phyloP scores from a whole-genome alignment of 2,329 filamentous ascomycete genomes.

The Triangularia verruculosa region DNA sequence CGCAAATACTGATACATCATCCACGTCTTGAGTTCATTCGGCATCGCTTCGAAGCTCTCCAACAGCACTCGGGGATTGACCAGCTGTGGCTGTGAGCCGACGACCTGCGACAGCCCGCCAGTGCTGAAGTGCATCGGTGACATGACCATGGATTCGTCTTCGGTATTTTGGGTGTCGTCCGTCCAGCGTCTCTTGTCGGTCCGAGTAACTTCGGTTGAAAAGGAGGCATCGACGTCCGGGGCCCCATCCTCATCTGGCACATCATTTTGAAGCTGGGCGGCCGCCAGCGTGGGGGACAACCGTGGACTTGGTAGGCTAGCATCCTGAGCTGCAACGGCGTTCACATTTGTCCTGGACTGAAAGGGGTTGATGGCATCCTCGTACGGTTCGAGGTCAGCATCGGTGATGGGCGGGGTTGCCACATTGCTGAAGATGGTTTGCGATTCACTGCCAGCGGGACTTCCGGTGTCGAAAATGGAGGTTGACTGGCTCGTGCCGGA shows the following conservation, averaged over 20 bases:
- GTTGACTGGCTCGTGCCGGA: conserved; percentile 41
- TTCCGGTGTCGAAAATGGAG: conserved; percentile 46
- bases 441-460: conserved; percentile 53
- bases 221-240: conserved; percentile 35
- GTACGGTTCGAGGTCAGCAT: conserved; percentile 65
- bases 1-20: conserved; percentile 95
- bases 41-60: conserved; percentile 87
- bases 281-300: conserved; percentile 84
- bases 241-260: conserved; percentile 44
- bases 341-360: conserved; percentile 53
- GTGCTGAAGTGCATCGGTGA: conserved; percentile 28
- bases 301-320: conserved; percentile 93
- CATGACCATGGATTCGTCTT: conserved; percentile 33
- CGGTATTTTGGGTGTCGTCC: conserved; percentile 43
- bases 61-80: conserved; percentile 84
- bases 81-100: conserved; percentile 43
- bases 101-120: conserved; percentile 1
- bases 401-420: conserved; percentile 73
- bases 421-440: conserved; percentile 62
- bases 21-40: conserved; percentile 87
- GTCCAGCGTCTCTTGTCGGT: conserved; percentile 32
- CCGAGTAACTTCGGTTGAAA: conserved; percentile 36
- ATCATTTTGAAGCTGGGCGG: conserved; percentile 50
- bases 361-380: conserved; percentile 47
- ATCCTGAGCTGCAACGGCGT: conserved; percentile 75